Evolutionary conservation across 73 alveolate species (phyloP).

Genomic region (Symbiodinium natans): DNA sequence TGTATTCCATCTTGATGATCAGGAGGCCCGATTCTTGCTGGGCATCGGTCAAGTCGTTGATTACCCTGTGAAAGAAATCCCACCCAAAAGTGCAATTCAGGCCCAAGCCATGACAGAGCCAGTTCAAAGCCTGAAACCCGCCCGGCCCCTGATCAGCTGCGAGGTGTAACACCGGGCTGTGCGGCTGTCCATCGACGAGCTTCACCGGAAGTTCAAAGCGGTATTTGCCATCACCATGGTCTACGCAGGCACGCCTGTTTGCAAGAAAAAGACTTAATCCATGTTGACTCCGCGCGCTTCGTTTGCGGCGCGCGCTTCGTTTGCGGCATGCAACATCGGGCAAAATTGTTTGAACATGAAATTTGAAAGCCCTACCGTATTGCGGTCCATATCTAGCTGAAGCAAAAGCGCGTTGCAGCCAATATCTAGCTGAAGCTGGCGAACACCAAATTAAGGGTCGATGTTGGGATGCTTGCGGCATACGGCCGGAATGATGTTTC

Average conservation of each 20-base stretch:
- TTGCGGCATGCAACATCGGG: no score
- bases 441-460: no score
- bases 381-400: no score
- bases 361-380: no score
- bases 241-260: not conserved
- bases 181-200: not conserved
- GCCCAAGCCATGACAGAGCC: not conserved
- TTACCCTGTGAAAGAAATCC: not conserved
- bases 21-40: not conserved
- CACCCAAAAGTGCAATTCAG: not conserved
- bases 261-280: not conserved
- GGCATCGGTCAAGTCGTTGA: not conserved
- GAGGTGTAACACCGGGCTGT: not conserved
- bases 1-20: not conserved
- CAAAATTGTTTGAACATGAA: no score
- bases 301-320: no score
- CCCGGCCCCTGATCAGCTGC: not conserved
- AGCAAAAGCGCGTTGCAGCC: no score
- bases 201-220: not conserved
- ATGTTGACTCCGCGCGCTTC: no score
- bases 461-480: no score
- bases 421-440: no score
- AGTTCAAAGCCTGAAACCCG: not conserved
- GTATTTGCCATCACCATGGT: not conserved
- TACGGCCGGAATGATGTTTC: no score